Percentiles rank a stretch among this genome's conserved stretches.
phyloP scores from a whole-genome alignment of 176 grass and related monocot species.

The Aegilops sharonensis region DNA sequence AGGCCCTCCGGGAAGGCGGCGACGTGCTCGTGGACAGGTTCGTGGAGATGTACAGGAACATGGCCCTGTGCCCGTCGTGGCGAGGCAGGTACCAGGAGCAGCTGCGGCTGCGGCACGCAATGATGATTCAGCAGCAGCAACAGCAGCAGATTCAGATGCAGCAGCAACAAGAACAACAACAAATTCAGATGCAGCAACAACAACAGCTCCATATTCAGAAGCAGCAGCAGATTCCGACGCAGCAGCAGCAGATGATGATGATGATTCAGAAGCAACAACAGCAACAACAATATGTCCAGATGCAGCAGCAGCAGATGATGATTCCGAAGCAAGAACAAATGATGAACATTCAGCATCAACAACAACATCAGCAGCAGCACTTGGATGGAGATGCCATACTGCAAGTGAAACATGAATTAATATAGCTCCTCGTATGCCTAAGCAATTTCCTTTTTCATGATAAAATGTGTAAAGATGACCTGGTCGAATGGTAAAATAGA shows the following conservation, averaged over 20 bases:
- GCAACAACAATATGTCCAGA: not conserved
- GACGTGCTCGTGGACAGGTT: conserved; percentile 10
- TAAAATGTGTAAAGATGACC: not conserved
- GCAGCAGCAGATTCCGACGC: not conserved
- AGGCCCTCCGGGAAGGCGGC: not conserved
- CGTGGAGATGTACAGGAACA: conserved; percentile 52
- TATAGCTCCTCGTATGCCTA: not conserved
- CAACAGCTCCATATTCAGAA: too few relatives aligned
- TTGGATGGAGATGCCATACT: not conserved
- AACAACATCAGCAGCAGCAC: not conserved
- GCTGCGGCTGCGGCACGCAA: not conserved
- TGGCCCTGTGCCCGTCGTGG: conserved; percentile 1
- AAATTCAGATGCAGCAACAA: not conserved
- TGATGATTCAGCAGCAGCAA: not conserved
- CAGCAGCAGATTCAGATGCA: not conserved
- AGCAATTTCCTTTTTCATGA: not conserved
- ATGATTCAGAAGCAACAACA: not conserved
- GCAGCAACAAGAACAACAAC: not conserved
- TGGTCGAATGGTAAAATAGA: not conserved
- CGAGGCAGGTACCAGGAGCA: not conserved
- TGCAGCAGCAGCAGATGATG: not conserved
- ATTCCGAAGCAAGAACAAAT: not conserved
- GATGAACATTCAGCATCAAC: not conserved
- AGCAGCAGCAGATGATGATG: not conserved
- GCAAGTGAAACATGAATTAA: not conserved